A percentile compares a stretch with the other conserved stretches of the same genome.
These are phyloP conservation scores for Cyclotella choctawhatcheeana DNA, from an alignment of 108 stramenopile genomes.

Conservation along the genomic window DNA sequence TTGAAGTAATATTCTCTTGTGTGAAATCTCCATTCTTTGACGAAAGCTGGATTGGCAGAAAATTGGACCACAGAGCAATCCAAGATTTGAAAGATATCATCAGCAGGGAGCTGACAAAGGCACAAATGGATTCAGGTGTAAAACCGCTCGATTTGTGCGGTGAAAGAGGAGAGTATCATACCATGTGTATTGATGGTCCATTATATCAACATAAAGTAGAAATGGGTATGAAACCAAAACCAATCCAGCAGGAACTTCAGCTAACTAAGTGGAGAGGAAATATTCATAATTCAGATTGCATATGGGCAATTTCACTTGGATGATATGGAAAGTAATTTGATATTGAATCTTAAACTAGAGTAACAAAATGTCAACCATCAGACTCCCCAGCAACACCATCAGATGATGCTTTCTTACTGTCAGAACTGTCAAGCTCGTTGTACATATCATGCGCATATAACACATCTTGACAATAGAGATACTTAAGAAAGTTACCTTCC, in stretches of 20 bases:
- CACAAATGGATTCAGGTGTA: slow-evolving; percentile 34
- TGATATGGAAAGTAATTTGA: neutral
- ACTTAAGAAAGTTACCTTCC: slow-evolving; percentile 84
- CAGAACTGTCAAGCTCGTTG: neutral
- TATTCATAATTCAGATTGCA: slow-evolving; percentile 24
- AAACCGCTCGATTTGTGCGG: slow-evolving; percentile 53
- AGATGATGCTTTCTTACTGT: neutral
- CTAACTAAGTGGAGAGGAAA: slow-evolving; percentile 26
- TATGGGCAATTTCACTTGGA: slow-evolving; percentile 30
- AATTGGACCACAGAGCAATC: slow-evolving; percentile 33
- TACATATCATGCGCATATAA: slow-evolving; percentile 39
- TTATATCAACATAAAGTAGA: slow-evolving; percentile 30
- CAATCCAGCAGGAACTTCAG: neutral
- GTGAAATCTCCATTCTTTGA: slow-evolving; percentile 59
- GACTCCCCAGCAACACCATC: neutral
- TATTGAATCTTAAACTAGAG: neutral
- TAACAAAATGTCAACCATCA: neutral
- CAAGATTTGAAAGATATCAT: slow-evolving; percentile 42
- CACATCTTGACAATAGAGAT: slow-evolving; percentile 70
- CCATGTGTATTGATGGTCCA: slow-evolving; percentile 55
- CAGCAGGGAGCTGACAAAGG: slow-evolving; percentile 25
- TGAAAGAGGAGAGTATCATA: slow-evolving; percentile 62
- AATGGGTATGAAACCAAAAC: slow-evolving; percentile 2
- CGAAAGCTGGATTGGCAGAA: slow-evolving; percentile 45
- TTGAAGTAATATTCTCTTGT: slow-evolving; percentile 49